Evolutionary conservation across 257 asterid genomes (phyloP), one percentile per base, ranked within the genome.

Genomic region (Rauvolfia tetraphylla): DNA sequence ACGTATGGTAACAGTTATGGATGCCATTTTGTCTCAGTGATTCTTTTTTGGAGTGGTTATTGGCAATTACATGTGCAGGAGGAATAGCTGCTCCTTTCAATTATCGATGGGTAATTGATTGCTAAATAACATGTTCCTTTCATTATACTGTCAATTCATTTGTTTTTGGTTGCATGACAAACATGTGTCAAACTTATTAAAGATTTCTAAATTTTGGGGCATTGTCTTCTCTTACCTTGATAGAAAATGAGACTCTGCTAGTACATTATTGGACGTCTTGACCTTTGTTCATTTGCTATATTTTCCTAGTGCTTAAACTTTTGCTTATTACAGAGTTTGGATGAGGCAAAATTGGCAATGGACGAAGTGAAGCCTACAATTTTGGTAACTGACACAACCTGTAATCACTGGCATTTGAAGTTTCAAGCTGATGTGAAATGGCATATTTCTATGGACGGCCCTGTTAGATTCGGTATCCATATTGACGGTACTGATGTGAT

Each of bases 81-180:
- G 98, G 93, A 76, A 88, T 94, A 38, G 90, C 88, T 68, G 97
- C 98, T 80, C 98, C 98, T 4, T 90, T 94, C 76, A 94, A 92
- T 80, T 92, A 92, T 75, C 83, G 98, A 79, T 94, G 98, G 98
- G 97, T 91, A 73, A 82, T 87, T 80, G 20, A 17, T 51, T 66
- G 12, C 5, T 42, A 25, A 58, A 22, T 31, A 62, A 31, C 54
- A 63, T 53, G 23, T 69, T 54, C 29, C 36, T 22, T 10, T 49
- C 18, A 22, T 38, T 29, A 33, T 7, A 22, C 20, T 39, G 8
- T 31, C 7, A 14, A 39, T 23, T 54, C 22, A 23, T 10, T 27
- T 22, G 46, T n/a, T 29, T 11, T 34, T 57, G 41, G 51, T 46
- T 46, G 51, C 51, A 4, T 46, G 51, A 11, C 10, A 46, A n/a